Base-by-base conservation (phyloP, 1,284 basidiomycete species). In the Wolfiporia cocos region DNA sequence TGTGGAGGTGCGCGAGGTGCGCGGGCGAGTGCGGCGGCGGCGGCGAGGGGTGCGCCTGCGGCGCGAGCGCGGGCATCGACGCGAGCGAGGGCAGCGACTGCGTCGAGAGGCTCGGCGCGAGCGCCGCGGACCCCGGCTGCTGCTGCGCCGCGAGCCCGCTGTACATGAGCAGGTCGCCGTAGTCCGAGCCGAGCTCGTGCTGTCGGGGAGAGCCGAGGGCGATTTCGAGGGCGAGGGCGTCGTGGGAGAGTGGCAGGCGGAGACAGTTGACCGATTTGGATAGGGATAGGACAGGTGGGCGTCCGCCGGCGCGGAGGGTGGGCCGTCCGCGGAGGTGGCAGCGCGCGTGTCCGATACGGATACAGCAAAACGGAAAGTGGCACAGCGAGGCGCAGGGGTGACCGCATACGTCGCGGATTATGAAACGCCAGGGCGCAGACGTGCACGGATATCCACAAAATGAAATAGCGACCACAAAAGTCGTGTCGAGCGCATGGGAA, bases 101-200 rank as follows among this genome's bases (percentile, higher is more conserved):
- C n/a, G n/a, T n/a, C n/a, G n/a, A n/a, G n/a, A n/a, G n/a, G n/a
- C n/a, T n/a, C n/a, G n/a, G n/a, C n/a, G n/a, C n/a, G n/a, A n/a
- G n/a, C n/a, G n/a, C n/a, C n/a, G n/a, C n/a, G n/a, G n/a, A n/a
- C n/a, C n/a, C 9, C 26, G 26, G 26, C n/a, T 7, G 26, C n/a
- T 7, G 26, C 26, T 7, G 26, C n/a, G 31, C 31, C 18, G 31
- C 15, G 37, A 12, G 29, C 26, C 21, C 11, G 34, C n/a, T 29
- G 41, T 34, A 31, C 34, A 42, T 23, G 9, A 46, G 39, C 22
- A 42, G 29, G 30, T 47, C 35, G 42, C 36, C 46, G 32, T 43
- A 43, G 31, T 52, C 43, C 20, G 41, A 38, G 32, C 40, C 40
- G 29, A 40, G 26, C 22, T 54, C 50, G 32, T 50, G 48, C 52